A percentile compares a stretch with the other conserved stretches of the same genome.
phyloP scores from a whole-genome alignment of 805 yeast genomes.

The Ogataea degrootiae region DNA sequence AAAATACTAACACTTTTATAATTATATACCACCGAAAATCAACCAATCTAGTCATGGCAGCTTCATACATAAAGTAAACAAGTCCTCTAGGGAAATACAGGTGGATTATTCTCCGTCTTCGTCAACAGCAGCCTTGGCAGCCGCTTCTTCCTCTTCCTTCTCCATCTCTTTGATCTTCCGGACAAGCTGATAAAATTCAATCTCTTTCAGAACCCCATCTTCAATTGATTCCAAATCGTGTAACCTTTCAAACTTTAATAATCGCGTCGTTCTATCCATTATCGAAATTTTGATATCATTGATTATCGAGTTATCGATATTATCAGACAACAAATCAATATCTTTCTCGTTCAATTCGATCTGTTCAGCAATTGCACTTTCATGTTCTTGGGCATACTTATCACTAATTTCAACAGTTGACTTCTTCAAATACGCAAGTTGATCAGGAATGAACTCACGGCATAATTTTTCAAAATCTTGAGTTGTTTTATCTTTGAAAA shows the following conservation, averaged over 20 bases:
- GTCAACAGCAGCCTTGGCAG: no score
- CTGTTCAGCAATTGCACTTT: background rate
- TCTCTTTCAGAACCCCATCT: background rate
- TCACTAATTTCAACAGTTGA: background rate
- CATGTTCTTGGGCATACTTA: background rate
- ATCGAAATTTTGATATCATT: background rate
- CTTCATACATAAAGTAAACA: no score
- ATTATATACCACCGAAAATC: no score
- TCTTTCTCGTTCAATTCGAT: background rate
- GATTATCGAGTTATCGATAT: background rate
- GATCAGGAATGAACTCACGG: slow-evolving; percentile 3
- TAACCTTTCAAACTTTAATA: background rate
- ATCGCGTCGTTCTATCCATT: background rate
- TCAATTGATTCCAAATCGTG: background rate
- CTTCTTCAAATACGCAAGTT: slow-evolving; percentile 3
- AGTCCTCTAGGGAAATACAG: no score
- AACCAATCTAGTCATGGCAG: no score
- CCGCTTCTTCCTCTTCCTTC: background rate
- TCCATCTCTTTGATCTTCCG: background rate
- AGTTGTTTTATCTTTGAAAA: background rate
- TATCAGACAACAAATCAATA: background rate
- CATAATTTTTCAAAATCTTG: slow-evolving; percentile 4
- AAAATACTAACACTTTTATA: no score
- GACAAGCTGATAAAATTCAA: no score
- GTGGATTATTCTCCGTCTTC: no score